Base-by-base conservation (phyloP, 2,329 filamentous ascomycete species). In the Pseudohalonectria lignicola region DNA sequence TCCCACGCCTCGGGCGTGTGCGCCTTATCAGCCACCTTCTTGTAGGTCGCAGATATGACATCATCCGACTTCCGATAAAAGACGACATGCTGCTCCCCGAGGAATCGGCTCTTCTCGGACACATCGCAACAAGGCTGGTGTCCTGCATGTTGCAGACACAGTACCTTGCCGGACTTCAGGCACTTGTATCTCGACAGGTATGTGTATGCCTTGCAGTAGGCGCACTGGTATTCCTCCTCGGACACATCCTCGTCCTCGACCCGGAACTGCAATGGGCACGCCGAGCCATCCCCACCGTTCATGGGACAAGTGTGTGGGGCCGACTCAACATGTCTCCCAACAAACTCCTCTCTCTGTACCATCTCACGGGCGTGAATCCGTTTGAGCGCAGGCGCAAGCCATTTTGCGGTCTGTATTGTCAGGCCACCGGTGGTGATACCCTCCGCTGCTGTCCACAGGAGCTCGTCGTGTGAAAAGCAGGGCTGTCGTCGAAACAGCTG, bases 391-490 rank as follows among this genome's bases (percentile, higher is more conserved):
- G 90, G 90, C 2, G 82, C 84, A 13, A 98, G 70, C 92, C 92
- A 98, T 60, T 92, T 94, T 1, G 92, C 86, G 2, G 86, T 95
- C 49, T 86, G 84, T 40, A 98, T 96, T 0, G 72, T 77, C 34
- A 80, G 55, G 3, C 66, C 62, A 10, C 63, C 64, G 23, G 76
- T 79, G 3, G 79, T 74, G 47, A 87, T 80, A 49, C 76, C 82
- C 46, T 86, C 79, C 6, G 88, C 86, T 7, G 92, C 92, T 3
- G 90, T 95, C 64, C 93, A 80, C 4, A 98, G 67, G 17, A 98
- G 64, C 56, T 98, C 92, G 50, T 98, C 92, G 47, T 98, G 92
- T 1, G 90, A 96, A 57, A 98, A 98, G 57, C 92, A 96, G 1
- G 92, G 87, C 46, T 95, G 88, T 40, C 88, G 77, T 40, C 90